Evolutionary conservation across 768 basidiomycete genomes (phyloP), one percentile per base, ranked within the genome.

Genomic region (Serpula lacrymans): DNA sequence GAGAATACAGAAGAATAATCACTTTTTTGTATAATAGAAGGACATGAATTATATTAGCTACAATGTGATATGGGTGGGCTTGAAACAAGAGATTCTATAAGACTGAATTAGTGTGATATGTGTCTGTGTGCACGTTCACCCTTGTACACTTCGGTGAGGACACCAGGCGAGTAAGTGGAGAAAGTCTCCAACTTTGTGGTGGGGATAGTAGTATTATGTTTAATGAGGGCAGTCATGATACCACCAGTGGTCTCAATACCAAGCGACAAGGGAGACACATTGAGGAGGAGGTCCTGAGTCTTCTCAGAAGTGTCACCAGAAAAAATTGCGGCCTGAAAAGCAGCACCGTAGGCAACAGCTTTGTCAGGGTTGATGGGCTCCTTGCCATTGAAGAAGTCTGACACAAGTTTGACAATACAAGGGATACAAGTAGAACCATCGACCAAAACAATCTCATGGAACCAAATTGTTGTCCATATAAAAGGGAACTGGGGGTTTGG

Each of bases 401-500:
- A 75, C 45, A 83, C 71, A 55, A 83, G 73, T 59, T 82, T 70
- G 55, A 78, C 77, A 40, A 84, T 69, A 51, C 75, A 80, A 48
- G 83, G 84, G 56, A 87, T 87, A 63, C 80, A 75, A 43, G 81
- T 82, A 21, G 81, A 84, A 37, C 82, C 82, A 55, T 82, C 82
- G 45, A 75, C 74, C 41, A 77, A 68, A 57, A 75, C 68, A 52
- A 76, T 72, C 58, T 75, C 72, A 62, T 74, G 62, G 52, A 71
- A 37, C 34, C 21, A 18, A 16, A 42, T 34, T 21, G 25, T 32
- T 27, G 26, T 34, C 4, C 28, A 33, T 24, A 23, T 10, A 3
- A 40, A 30, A 25, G 17, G 34, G 42, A 7, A n/a, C n/a, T n/a
- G n/a, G n/a, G n/a, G n/a, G n/a, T n/a, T n/a, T n/a, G n/a, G n/a